Conservation (phyloP, 2,329 filamentous ascomycete species). For the Paraphoma chrysanthemicola region DNA sequence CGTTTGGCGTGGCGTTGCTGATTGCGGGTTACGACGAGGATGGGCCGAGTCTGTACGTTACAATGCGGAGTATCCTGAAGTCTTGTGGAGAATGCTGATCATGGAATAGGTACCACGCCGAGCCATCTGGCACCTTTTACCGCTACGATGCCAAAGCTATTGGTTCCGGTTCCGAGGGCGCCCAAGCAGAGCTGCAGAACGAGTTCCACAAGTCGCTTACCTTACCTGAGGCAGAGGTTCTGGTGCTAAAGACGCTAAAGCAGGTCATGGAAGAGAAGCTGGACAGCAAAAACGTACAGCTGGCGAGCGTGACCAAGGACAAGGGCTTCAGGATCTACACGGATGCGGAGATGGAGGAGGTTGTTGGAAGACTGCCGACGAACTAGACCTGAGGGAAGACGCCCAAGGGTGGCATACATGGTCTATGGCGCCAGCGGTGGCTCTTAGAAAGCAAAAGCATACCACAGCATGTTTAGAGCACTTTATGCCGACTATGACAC, state of each 20-base stretch:
- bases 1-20: conserved; percentile 94
- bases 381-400: conserved; percentile 44
- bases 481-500: conserved; percentile 3
- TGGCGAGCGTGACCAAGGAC: conserved; percentile 97
- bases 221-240: conserved; percentile 87
- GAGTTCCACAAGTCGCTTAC: conserved; percentile 99
- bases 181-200: conserved; percentile 96
- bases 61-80: neutral
- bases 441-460: neutral
- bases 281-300: conserved; percentile 97
- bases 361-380: conserved; percentile 78
- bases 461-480: conserved; percentile 6
- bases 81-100: conserved; percentile 2
- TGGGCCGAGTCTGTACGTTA: conserved; percentile 79
- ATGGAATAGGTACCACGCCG: conserved; percentile 81
- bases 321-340: conserved; percentile 98
- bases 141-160: conserved; percentile 99
- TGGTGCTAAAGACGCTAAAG: conserved; percentile 97
- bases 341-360: conserved; percentile 94
- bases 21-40: conserved; percentile 98
- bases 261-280: conserved; percentile 99
- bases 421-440: no score
- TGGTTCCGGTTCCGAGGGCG: conserved; percentile 94
- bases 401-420: neutral
- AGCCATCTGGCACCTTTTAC: conserved; percentile 98